These are phyloP conservation scores for Babesia gibsoni DNA, from an alignment of 169 alveolate species.

Conservation along the genomic window DNA sequence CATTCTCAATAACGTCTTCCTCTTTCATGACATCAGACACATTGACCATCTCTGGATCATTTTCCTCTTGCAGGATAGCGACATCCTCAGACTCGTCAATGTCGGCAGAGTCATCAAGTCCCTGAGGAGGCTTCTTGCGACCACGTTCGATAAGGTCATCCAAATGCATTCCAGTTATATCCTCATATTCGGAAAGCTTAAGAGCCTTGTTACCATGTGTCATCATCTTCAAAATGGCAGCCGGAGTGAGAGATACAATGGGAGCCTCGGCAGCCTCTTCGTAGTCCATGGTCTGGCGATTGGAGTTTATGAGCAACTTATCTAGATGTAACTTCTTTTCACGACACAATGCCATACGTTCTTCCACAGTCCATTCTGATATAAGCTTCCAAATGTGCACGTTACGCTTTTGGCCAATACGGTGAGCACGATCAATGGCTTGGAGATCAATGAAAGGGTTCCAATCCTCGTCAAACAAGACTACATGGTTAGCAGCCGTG, in stretches of 20 bases:
- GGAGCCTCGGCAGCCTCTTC: constrained; percentile 43
- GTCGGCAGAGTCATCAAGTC: constrained; percentile 60
- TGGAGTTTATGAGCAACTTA: constrained; percentile 79
- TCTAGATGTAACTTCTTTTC: constrained; percentile 86
- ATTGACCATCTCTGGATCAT: constrained; percentile 56
- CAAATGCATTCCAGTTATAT: constrained; percentile 22
- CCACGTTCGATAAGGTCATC: constrained; percentile 47
- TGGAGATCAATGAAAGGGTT: constrained; percentile 98
- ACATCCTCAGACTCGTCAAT: constrained; percentile 60
- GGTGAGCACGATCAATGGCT: constrained; percentile 98
- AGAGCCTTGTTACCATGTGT: constrained; percentile 82
- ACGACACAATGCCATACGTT: constrained; percentile 96
- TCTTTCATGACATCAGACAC: constrained; percentile 63
- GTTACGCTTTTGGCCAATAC: constrained; percentile 97
- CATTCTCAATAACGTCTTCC: constrained; percentile 36
- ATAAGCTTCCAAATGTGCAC: constrained; percentile 95
- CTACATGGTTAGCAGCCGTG: constrained; percentile 98
- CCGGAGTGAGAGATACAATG: constrained; percentile 67
- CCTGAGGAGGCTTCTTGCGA: constrained; percentile 65
- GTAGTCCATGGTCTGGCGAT: constrained; percentile 50
- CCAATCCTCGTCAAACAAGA: constrained; percentile 99
- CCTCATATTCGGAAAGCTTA: constrained; percentile 40
- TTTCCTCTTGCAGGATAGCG: constrained; percentile 50
- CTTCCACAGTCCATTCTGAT: constrained; percentile 98
- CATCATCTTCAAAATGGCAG: constrained; percentile 80